Conservation (phyloP, 352 stramenopile species). For the Phytophthora pluvialis region DNA sequence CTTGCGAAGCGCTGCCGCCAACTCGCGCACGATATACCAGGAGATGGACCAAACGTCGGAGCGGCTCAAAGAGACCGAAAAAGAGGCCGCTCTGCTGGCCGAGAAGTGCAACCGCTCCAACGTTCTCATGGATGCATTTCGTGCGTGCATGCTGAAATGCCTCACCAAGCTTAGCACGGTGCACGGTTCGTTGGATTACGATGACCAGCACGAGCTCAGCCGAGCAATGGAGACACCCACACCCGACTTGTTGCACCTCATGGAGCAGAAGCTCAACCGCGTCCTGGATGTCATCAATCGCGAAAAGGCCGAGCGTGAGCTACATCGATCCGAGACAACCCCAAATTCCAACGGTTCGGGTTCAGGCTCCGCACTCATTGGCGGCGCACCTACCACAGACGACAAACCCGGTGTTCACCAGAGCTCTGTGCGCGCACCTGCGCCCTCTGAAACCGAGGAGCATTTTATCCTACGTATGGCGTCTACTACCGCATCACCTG, state of each 20-base stretch:
- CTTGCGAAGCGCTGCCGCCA: conserved; percentile 71
- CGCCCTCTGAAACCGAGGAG: conserved; percentile 76
- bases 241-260: conserved; percentile 73
- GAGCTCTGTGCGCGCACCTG: conserved; percentile 56
- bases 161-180: conserved; percentile 77
- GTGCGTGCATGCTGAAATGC: conserved; percentile 84
- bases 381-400: conserved; percentile 30
- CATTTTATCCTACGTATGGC: conserved; percentile 88
- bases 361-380: conserved; percentile 29
- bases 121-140: conserved; percentile 84
- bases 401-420: conserved; percentile 41
- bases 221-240: conserved; percentile 73
- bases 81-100: conserved; percentile 68
- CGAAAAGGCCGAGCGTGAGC: conserved; percentile 80
- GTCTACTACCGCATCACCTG: conserved; percentile 62
- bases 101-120: conserved; percentile 80
- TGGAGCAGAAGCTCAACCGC: conserved; percentile 85
- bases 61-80: conserved; percentile 85
- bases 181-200: conserved; percentile 74
- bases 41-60: conserved; percentile 87
- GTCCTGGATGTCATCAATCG: conserved; percentile 87
- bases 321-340: conserved; percentile 73
- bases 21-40: conserved; percentile 86
- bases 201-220: conserved; percentile 76
- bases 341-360: conserved; percentile 27